Conservation (phyloP, 2,329 filamentous ascomycete species). For the Botrytis galanthina region DNA sequence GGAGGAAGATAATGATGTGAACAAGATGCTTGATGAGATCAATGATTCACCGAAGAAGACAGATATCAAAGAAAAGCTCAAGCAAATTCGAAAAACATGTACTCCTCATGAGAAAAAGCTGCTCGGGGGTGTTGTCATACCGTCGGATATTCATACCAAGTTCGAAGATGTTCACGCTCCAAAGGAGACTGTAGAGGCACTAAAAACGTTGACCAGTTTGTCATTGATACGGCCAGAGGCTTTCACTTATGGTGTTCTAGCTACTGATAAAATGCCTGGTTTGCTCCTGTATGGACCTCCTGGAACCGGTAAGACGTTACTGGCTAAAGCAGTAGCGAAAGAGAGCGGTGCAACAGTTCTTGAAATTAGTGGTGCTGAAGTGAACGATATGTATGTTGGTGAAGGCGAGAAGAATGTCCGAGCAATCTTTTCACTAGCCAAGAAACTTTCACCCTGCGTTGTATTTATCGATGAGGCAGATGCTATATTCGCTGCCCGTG, state of each 20-base stretch:
- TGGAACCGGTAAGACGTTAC: constrained; percentile 71
- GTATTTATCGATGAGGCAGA: constrained; percentile 98
- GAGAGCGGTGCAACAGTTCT: constrained; percentile 71
- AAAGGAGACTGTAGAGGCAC: constrained; percentile 75
- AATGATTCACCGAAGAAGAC: constrained; percentile 37
- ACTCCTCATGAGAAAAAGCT: constrained; percentile 82
- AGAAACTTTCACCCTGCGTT: constrained; percentile 86
- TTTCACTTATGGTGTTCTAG: constrained; percentile 93
- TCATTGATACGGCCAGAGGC: constrained; percentile 86
- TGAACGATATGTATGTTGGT: constrained; percentile 95
- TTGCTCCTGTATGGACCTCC: constrained; percentile 86
- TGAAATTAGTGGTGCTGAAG: constrained; percentile 84
- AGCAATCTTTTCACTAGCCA: constrained; percentile 86
- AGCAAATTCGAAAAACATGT: constrained; percentile 53
- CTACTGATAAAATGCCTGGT: constrained; percentile 86
- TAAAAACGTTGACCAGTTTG: constrained; percentile 85
- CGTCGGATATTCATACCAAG: constrained; percentile 77
- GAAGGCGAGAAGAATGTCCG: constrained; percentile 95
- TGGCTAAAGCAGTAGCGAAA: constrained; percentile 68
- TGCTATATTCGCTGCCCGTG: constrained; percentile 79
- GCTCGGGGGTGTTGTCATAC: constrained; percentile 76
- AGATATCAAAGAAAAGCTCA: constrained; percentile 43
- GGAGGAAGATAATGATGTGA: constrained; percentile 40
- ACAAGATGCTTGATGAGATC: constrained; percentile 28
- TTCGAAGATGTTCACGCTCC: constrained; percentile 86